Conservation (phyloP, 176 grass and related monocot species). For the Pontederia crassipes region DNA sequence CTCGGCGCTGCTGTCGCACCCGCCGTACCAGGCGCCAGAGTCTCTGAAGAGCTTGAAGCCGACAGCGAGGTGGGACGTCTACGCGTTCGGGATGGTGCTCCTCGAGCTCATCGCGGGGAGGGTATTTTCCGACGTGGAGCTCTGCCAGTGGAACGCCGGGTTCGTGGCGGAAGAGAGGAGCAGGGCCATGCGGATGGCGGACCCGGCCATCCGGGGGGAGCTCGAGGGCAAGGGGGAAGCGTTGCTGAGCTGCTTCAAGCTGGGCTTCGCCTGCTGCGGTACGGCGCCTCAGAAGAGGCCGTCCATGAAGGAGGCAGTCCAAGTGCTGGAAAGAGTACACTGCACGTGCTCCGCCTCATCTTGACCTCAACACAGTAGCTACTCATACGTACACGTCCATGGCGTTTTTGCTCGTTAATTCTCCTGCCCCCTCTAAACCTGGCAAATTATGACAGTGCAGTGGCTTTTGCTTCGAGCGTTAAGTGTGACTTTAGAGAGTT, state of each 20-base stretch:
- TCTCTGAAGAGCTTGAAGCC: constrained; percentile 11
- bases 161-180: constrained; percentile 12
- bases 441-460: no score
- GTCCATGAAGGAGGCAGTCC: constrained; percentile 12
- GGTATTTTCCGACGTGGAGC: constrained; percentile 11
- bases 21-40: constrained; percentile 12
- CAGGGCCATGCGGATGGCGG: constrained; percentile 1
- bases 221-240: constrained; percentile 7
- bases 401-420: no score
- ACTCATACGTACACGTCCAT: no score
- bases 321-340: neutral
- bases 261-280: constrained; percentile 11
- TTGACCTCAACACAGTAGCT: no score
- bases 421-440: no score
- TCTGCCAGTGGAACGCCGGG: constrained; percentile 13
- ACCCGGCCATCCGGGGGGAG: constrained; percentile 6
- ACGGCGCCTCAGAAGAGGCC: constrained; percentile 12
- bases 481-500: no score
- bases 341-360: neutral
- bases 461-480: no score
- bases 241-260: constrained; percentile 9
- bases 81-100: constrained; percentile 13
- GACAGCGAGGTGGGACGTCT: constrained; percentile 11
- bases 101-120: constrained; percentile 10
- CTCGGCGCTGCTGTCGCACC: neutral